Percentiles rank a stretch among this genome's conserved stretches.
These are phyloP conservation scores for Monascus ruber DNA, from an alignment of 2,329 filamentous ascomycete species.

Conservation along the genomic window DNA sequence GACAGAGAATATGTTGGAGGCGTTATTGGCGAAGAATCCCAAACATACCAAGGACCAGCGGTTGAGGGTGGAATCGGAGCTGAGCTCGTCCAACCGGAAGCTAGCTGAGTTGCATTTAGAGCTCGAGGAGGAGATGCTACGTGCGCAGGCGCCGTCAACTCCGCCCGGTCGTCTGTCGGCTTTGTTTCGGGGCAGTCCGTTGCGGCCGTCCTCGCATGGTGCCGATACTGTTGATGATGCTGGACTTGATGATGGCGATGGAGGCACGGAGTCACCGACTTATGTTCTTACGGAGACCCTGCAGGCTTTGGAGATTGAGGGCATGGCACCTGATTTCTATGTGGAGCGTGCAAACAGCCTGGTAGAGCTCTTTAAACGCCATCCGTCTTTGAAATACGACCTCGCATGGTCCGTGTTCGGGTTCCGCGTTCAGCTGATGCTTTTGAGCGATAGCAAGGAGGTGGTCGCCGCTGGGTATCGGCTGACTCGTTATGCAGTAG, in stretches of 20 bases:
- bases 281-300: constrained; percentile 83
- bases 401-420: constrained; percentile 94
- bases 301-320: constrained; percentile 76
- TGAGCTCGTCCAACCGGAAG: constrained; percentile 74
- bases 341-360: constrained; percentile 83
- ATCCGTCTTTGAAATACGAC: constrained; percentile 92
- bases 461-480: constrained; percentile 91
- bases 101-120: constrained; percentile 48
- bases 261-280: constrained; percentile 72
- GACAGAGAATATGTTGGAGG: constrained; percentile 95
- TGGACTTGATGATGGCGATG: constrained; percentile 46
- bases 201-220: constrained; percentile 38
- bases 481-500: constrained; percentile 87
- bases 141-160: constrained; percentile 44
- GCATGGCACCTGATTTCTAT: constrained; percentile 88
- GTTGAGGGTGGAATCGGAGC: constrained; percentile 68
- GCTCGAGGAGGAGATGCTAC: constrained; percentile 49
- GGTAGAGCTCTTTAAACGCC: constrained; percentile 90
- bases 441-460: constrained; percentile 88
- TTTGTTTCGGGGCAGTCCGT: constrained; percentile 45
- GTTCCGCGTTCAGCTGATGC: constrained; percentile 84
- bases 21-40: constrained; percentile 83
- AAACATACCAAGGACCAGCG: constrained; percentile 89
- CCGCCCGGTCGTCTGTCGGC: constrained; percentile 44
- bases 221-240: constrained; percentile 28